Base-by-base conservation (phyloP, 2,329 filamentous ascomycete species). In the Fusarium protoensiforme region DNA sequence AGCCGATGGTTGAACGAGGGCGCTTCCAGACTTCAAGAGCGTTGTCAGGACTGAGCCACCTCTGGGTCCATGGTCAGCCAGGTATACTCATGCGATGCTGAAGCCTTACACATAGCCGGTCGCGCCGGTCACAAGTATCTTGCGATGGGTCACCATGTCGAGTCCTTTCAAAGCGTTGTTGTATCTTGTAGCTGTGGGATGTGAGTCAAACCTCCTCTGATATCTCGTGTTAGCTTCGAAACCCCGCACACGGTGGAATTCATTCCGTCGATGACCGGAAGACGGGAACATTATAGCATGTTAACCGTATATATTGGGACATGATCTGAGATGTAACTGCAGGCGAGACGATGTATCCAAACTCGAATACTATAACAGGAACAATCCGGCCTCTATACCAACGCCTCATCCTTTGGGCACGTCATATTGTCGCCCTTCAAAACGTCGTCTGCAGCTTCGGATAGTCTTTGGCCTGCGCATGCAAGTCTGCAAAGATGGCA, bases 391-490 rank as follows among this genome's bases (percentile, higher is more conserved):
- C 29, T 24, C 24, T 63, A 3, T 35, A 35, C 11, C n/a, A 36
- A 31, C n/a, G 24, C 20, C 41, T 8, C 58, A 27, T 20, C 39
- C 58, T 3, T 51, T 4, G n/a, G 14, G 11, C 13, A 11, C 3
- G n/a, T 22, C 46, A 18, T 43, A 41, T 39, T 14, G n/a, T 20
- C 39, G 18, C 13, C 13, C 4, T 58, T 69, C 59, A 78, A 29
- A 80, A 80, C 0, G 75, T 79, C 2, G 76, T 79, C 65, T 80
- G 78, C 31, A 79, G 57, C 65, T 76, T 77, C 0, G 79, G 75
- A n/a, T 79, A 77, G 38, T 78, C 77, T 48, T 75, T 71, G 0
- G 77, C 77, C 4, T 59, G 66, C 7, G 57, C 75, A 24, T 77
- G 66, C 41, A 79, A 53, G 18, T 78, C 76, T 7, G 74, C 74